Base-by-base conservation (phyloP, 345 rosid species). In the Pugionium dolabratum region DNA sequence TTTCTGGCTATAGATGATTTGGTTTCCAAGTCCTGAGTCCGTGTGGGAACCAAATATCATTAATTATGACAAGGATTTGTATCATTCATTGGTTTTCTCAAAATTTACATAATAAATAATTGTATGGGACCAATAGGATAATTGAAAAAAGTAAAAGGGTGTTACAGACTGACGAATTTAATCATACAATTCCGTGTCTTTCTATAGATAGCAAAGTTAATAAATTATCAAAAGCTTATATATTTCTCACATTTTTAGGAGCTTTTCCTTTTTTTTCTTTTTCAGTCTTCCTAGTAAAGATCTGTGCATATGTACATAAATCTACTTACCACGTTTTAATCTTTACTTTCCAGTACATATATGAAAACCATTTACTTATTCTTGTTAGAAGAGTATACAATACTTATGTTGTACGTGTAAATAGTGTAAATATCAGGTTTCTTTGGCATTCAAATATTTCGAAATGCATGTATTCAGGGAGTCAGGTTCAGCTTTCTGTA, bases 141-240 rank as follows among this genome's bases (percentile, higher is more conserved):
- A 54, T 31, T 48, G 44, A 26, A 36, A 57, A 54, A 73, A 66
- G 73, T 60, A 67, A 73, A 67, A 53, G 62, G 32, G 52, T 46
- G 51, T 73, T 49, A 66, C 63, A 36, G 72, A 60, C 58, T 46
- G 53, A 73, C 34, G 47, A 67, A 46, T 54, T 60, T 73, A 52
- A 73, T 67, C 77, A 73, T 73, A 54, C 58, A 61, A 67, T 73
- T 73, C 77, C 68, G 77, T 67, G 72, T 73, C 73, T 40, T 63
- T 67, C 71, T 50, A 53, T 62, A 63, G 64, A 49, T 73, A 53
- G 72, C 28, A 66, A 51, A 66, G 62, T 73, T 54, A n/a, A 39
- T 2, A 61, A 66, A 29, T 66, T 54, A 44, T 69, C 64, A 66
- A 59, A 72, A 73, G 67, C 73, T 64, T 18, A 60, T 31, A 60